Evolutionary conservation across 441 rosid species (phyloP).

Genomic region (Arabidopsis lyrata): DNA sequence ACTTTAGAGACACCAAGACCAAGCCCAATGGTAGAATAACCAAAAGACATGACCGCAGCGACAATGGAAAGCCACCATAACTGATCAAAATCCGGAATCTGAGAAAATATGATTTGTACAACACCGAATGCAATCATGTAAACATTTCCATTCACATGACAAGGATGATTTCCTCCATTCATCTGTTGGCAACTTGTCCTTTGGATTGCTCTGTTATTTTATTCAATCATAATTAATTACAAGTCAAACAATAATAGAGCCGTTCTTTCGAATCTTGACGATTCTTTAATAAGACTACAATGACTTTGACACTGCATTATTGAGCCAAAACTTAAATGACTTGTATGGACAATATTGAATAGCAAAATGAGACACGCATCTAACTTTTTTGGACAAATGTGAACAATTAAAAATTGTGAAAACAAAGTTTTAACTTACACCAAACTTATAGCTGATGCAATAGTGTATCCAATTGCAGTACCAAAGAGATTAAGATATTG

Average conservation of each 20-base stretch:
- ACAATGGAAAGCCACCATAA: slow-evolving; percentile 89
- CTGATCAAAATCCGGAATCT: slow-evolving; percentile 86
- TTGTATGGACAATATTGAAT: slow-evolving; percentile 14
- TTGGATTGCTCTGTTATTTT: slow-evolving; percentile 72
- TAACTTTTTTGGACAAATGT: slow-evolving; percentile 28
- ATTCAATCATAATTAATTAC: slow-evolving; percentile 3
- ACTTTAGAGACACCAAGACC: slow-evolving; percentile 79
- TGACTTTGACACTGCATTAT: slow-evolving; percentile 36
- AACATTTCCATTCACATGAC: slow-evolving; percentile 68
- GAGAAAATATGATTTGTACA: slow-evolving; percentile 68
- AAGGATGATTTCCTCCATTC: slow-evolving; percentile 51
- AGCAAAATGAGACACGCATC: slow-evolving; percentile 38
- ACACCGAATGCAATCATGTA: slow-evolving; percentile 80
- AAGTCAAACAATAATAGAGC: slow-evolving; percentile 17
- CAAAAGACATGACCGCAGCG: slow-evolving; percentile 93
- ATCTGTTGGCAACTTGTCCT: slow-evolving; percentile 71
- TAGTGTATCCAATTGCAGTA: slow-evolving; percentile 87
- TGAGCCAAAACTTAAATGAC: slow-evolving; percentile 22
- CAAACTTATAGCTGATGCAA: slow-evolving; percentile 87
- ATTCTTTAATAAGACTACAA: slow-evolving; percentile 28
- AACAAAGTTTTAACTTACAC: slow-evolving; percentile 58
- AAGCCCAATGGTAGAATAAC: slow-evolving; percentile 81
- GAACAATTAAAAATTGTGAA: slow-evolving; percentile 6
- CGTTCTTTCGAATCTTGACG: slow-evolving; percentile 14
- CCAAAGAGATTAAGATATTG: slow-evolving; percentile 86